These are phyloP conservation scores for Solanum phureja DNA, from an alignment of 257 asterid species.

Conservation along the genomic window DNA sequence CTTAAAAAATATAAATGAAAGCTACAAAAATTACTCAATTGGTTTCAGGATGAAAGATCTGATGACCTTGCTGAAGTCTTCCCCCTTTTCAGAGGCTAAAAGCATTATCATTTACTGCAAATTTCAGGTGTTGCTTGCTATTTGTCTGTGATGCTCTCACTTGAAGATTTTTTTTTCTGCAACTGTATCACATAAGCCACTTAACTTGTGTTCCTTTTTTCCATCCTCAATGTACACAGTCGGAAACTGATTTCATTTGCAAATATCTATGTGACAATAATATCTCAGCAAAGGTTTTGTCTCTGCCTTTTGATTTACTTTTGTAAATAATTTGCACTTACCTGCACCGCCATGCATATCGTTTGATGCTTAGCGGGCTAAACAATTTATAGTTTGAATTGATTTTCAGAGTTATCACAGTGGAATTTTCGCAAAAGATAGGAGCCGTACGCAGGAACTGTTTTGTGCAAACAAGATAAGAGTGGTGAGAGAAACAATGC, in stretches of 20 bases:
- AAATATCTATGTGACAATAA: constrained; percentile 64
- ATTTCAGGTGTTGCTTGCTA: constrained; percentile 59
- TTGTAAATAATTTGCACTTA: constrained; percentile 3
- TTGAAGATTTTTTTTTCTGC: neutral
- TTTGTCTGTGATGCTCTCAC: neutral
- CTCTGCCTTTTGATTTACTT: constrained; percentile 16
- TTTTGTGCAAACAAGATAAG: constrained; percentile 84
- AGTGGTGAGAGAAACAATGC: constrained; percentile 53
- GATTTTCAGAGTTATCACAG: constrained; percentile 84
- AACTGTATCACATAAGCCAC: neutral
- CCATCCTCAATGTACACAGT: constrained; percentile 31
- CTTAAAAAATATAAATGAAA: neutral
- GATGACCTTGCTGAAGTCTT: constrained; percentile 54
- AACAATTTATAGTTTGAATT: neutral
- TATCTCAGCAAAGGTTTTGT: constrained; percentile 76
- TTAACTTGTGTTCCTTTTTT: neutral
- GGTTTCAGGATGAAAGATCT: constrained; percentile 64
- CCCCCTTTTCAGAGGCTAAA: constrained; percentile 58
- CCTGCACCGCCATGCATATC: constrained; percentile 9
- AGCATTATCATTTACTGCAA: constrained; percentile 93
- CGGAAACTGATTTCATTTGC: constrained; percentile 89
- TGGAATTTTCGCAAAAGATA: constrained; percentile 76
- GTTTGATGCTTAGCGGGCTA: constrained; percentile 1
- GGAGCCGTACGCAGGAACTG: constrained; percentile 60
- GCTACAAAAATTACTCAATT: constrained; percentile 3